Evolutionary conservation across 495 filamentous ascomycete genomes (phyloP), one percentile per base, ranked within the genome.

Genomic region (Beverwykella pulmonaria): DNA sequence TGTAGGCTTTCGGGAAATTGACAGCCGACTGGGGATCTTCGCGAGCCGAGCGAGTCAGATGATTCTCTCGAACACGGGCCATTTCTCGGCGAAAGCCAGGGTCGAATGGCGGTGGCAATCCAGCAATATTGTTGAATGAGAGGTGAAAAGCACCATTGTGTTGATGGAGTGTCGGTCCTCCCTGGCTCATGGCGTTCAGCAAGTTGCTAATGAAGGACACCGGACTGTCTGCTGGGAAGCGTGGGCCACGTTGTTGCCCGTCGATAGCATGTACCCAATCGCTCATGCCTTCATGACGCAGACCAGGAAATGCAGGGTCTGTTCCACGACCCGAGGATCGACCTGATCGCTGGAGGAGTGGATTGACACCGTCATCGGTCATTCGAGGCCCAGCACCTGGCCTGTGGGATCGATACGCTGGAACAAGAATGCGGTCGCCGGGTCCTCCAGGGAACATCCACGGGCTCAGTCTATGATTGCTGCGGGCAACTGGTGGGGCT

Each of bases 321-420:
- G 48, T 39, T 19, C 53, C 62, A 29, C 65, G 65, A 15, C 53
- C 63, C 1, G 61, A 44, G 1, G 53, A 41, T 3, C 71, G 58
- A 27, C 63, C 57, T 2, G 55, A 14, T 44, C 78, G 78, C 41
- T 75, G 76, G 53, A 82, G 84, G 15, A 97, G 81, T 53, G 92
- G 92, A 72, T 97, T 96, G 3, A 83, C 81, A 19, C 91, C 91
- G 71, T 96, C 92, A 70, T 96, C 91, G 46, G 81, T 82, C 15
- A 76, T 77, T 25, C 86, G 83, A 27, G 79, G 69, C 4, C 76
- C 77, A 19, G 77, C 74, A 47, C 83, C 79, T 44, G 77, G 79
- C 44, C 85, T 76, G 68, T 86, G 82, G 53, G 86, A 80, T 58
- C 83, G 80, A 71, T 85, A 85, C 23, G 64, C 53, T 6, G 69